Conservation (phyloP, 352 stramenopile species). For the Globisporangium lucens region DNA sequence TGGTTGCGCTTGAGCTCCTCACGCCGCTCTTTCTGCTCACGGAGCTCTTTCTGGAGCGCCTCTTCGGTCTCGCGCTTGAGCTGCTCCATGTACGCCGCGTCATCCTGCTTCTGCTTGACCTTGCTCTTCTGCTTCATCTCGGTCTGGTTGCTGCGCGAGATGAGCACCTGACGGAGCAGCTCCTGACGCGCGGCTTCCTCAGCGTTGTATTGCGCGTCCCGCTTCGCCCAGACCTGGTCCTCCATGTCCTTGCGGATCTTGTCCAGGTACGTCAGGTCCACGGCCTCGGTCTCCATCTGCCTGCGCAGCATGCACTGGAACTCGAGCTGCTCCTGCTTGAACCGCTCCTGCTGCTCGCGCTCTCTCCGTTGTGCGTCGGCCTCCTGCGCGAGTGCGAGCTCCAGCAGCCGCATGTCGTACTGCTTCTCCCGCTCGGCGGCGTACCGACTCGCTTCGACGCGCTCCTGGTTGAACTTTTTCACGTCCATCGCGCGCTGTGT, state of each 20-base stretch:
- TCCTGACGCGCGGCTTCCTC: constrained; percentile 73
- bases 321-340: constrained; percentile 68
- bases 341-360: constrained; percentile 56
- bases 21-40: constrained; percentile 66
- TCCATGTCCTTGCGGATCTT: constrained; percentile 83
- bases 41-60: constrained; percentile 71
- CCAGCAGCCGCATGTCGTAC: constrained; percentile 60
- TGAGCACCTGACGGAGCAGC: constrained; percentile 64
- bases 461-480: constrained; percentile 72
- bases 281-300: constrained; percentile 72
- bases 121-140: constrained; percentile 41
- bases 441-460: constrained; percentile 41
- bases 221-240: constrained; percentile 70
- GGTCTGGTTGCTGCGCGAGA: constrained; percentile 53
- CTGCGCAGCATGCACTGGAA: constrained; percentile 71
- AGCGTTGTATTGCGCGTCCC: constrained; percentile 62
- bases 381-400: constrained; percentile 57
- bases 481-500: constrained; percentile 54
- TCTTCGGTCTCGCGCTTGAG: constrained; percentile 69
- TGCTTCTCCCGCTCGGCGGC: constrained; percentile 53
- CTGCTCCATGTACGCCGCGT: constrained; percentile 59
- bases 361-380: constrained; percentile 55
- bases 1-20: constrained; percentile 68
- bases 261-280: constrained; percentile 63
- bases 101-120: constrained; percentile 38